These are phyloP conservation scores for Jimgerdemannia lactiflua DNA, from an alignment of 192 early-diverging fungal genomes.

Conservation along the genomic window DNA sequence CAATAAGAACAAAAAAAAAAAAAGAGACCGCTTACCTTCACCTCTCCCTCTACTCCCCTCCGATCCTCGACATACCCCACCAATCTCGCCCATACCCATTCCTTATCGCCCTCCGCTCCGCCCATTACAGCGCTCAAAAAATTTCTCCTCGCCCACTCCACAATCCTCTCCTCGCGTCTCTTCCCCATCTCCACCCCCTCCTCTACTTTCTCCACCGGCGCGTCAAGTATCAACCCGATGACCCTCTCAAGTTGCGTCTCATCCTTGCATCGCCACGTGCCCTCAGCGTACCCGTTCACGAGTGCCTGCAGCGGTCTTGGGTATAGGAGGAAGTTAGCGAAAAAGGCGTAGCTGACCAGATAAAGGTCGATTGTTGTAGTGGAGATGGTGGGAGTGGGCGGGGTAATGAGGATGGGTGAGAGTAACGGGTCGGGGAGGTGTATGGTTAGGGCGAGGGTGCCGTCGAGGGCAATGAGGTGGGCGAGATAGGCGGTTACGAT, in stretches of 20 bases:
- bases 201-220: neutral
- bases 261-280: slow-evolving; percentile 19
- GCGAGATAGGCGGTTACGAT: slow-evolving; percentile 10
- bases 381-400: neutral
- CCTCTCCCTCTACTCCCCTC: neutral
- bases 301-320: slow-evolving; percentile 11
- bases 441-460: slow-evolving; percentile 1
- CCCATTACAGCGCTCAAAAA: neutral
- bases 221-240: neutral
- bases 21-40: neutral
- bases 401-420: neutral
- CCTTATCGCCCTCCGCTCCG: neutral
- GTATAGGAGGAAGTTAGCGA: slow-evolving; percentile 20
- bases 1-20: neutral
- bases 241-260: neutral
- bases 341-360: slow-evolving; percentile 19
- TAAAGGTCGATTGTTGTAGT: slow-evolving; percentile 6
- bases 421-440: slow-evolving; percentile 8
- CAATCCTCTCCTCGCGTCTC: neutral
- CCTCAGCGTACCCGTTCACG: slow-evolving; percentile 16
- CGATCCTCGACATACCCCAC: neutral
- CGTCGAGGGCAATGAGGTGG: neutral
- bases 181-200: neutral
- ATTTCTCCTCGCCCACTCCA: neutral
- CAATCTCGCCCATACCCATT: neutral